Evolutionary conservation across 257 asterid species (phyloP).

Genomic region (Asclepias syriaca): DNA sequence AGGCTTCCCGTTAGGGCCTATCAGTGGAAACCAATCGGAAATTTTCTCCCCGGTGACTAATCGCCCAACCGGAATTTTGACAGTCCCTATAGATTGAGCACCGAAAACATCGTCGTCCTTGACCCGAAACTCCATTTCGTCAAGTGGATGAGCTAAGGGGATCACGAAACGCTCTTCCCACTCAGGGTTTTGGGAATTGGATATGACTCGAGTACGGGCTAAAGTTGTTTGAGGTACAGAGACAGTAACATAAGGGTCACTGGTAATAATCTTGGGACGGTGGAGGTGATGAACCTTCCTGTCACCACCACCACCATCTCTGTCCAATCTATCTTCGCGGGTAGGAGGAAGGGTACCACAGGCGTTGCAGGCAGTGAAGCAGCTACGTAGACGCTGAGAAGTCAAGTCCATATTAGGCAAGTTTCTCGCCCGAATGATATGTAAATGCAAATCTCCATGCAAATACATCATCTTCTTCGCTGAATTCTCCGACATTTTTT

Average conservation of each 20-base stretch:
- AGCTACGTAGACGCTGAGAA: slow-evolving; percentile 59
- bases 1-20: slow-evolving; percentile 41
- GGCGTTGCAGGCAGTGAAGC: slow-evolving; percentile 50
- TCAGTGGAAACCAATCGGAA: slow-evolving; percentile 44
- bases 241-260: slow-evolving; percentile 81
- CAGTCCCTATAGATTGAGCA: slow-evolving; percentile 59
- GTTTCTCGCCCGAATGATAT: slow-evolving; percentile 55
- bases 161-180: slow-evolving; percentile 65
- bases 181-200: slow-evolving; percentile 65
- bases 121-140: slow-evolving; percentile 49
- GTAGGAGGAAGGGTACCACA: slow-evolving; percentile 28
- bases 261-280: slow-evolving; percentile 62
- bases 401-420: slow-evolving; percentile 86
- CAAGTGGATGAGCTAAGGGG: slow-evolving; percentile 58
- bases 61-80: slow-evolving; percentile 39
- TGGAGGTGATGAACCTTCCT: slow-evolving; percentile 56
- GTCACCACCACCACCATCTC: slow-evolving; percentile 18
- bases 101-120: slow-evolving; percentile 84
- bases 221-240: slow-evolving; percentile 69
- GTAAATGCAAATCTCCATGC: slow-evolving; percentile 77
- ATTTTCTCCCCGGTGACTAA: slow-evolving; percentile 47
- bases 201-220: slow-evolving; percentile 76
- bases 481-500: slow-evolving; percentile 40
- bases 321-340: not conserved
- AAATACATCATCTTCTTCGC: slow-evolving; percentile 27